Evolutionary conservation across 2,329 filamentous ascomycete species (phyloP), one percentile per base, ranked within the genome.

Genomic region (Aspergillus proliferans): DNA sequence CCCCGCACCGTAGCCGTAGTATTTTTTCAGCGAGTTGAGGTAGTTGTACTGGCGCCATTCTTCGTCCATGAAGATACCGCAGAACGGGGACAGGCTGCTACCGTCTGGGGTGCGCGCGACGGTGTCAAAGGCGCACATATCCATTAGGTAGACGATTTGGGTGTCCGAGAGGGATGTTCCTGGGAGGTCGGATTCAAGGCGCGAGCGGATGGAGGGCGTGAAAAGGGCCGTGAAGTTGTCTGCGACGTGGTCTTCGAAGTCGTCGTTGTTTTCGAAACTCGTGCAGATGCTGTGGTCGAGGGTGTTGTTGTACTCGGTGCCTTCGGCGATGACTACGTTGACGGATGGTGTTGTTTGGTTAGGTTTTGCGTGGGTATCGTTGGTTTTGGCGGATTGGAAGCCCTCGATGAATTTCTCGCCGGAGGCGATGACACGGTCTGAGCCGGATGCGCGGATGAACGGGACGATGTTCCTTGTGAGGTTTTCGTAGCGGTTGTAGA

Each of bases 11-110:
- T 84, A 91, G 47, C 85, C 84, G 68, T 95, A 95, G 76, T 85
- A 95, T 65, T 95, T 95, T 55, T 83, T 83, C 7, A 96, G 71
- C 0, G 85, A 81, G 65, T 88, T 79, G 66, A 84, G 85, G 72
- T 95, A 95, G 67, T 90, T 84, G 69, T 94, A 95, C 51, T 79
- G 72, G 33, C 73, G 71, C 87, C 88, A 95, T 68, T 95, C 89
- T 1, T 78, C 67, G 12, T 76, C 65, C 0, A 80, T 84, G 71
- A 95, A 95, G 22, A 95, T 74, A 12, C 66, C 64, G 68, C 91
- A 96, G 70, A 95, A 94, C 0, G 75, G 72, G 0, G 88, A 89
- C 8, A 85, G 65, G 4, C 63, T 64, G 15, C 69, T 76, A 4
- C 73, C 78, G 2, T 77, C 70, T 0, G 69, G 62, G 5, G 80